A percentile compares a stretch with the other conserved stretches of the same genome.
Evolutionary conservation across 2,329 filamentous ascomycete genomes (phyloP).

Genomic region (Bimuria novae-zelandiae): DNA sequence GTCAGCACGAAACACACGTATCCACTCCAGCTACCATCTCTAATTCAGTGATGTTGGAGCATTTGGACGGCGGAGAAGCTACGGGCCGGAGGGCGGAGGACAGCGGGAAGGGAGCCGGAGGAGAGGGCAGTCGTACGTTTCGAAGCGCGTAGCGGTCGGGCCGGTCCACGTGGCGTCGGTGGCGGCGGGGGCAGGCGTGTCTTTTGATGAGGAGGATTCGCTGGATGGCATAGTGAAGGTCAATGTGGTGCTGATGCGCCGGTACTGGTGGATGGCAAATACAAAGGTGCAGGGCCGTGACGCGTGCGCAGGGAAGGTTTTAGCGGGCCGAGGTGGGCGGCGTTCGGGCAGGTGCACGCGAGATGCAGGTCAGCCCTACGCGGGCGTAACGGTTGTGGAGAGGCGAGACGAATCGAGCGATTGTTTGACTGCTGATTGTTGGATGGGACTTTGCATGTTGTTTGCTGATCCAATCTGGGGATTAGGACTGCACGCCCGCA

Average conservation of each 20-base stretch:
- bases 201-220: not conserved
- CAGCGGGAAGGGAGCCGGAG: no score
- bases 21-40: no score
- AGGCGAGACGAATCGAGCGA: no score
- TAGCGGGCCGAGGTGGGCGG: not conserved
- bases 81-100: not conserved
- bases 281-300: not conserved
- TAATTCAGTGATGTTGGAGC: no score
- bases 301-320: not conserved
- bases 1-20: no score
- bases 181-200: no score
- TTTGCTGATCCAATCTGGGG: no score
- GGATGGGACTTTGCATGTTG: conserved; percentile 9
- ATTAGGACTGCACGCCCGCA: no score
- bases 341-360: not conserved
- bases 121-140: conserved; percentile 36
- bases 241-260: no score
- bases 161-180: conserved; percentile 22
- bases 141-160: conserved; percentile 46
- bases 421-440: no score
- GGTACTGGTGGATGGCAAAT: no score
- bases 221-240: not conserved
- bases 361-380: not conserved
- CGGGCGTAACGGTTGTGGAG: not conserved
- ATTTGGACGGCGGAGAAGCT: no score